Percentiles rank a stretch among this genome's conserved stretches.
phyloP scores from a whole-genome alignment of 768 basidiomycete species.

The Pulveroboletus ravenelii region DNA sequence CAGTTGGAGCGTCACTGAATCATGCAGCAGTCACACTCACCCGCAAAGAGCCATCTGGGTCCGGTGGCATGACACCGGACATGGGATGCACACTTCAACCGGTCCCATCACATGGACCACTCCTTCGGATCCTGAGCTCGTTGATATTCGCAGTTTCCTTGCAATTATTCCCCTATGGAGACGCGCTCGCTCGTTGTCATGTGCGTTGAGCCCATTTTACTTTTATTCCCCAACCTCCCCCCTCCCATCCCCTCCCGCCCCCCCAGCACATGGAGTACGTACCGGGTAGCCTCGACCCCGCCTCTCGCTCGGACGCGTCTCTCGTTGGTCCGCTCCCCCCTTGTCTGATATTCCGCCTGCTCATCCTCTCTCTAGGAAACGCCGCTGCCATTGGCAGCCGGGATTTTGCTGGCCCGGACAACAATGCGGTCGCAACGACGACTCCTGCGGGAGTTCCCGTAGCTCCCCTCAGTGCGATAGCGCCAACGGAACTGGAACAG shows the following conservation, averaged over 20 bases:
- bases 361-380: constrained; percentile 9
- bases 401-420: constrained; percentile 12
- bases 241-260: neutral
- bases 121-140: neutral
- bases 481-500: neutral
- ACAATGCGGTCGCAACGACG: constrained; percentile 2
- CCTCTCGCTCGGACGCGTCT: constrained; percentile 9
- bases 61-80: too few species aligned
- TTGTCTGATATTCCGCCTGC: too few species aligned
- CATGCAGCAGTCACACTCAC: too few species aligned
- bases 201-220: neutral
- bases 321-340: constrained; percentile 5
- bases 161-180: neutral
- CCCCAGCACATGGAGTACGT: constrained; percentile 1
- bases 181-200: too few species aligned
- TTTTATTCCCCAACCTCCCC: too few species aligned
- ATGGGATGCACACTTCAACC: neutral
- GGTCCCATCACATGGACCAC: neutral
- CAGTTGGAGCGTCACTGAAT: too few species aligned
- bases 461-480: neutral
- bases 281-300: neutral
- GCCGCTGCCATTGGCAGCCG: neutral
- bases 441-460: constrained; percentile 5
- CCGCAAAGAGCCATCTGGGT: too few species aligned
- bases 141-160: neutral